Base-by-base conservation (phyloP, 345 rosid species). In the Gynandropsis gynandra region DNA sequence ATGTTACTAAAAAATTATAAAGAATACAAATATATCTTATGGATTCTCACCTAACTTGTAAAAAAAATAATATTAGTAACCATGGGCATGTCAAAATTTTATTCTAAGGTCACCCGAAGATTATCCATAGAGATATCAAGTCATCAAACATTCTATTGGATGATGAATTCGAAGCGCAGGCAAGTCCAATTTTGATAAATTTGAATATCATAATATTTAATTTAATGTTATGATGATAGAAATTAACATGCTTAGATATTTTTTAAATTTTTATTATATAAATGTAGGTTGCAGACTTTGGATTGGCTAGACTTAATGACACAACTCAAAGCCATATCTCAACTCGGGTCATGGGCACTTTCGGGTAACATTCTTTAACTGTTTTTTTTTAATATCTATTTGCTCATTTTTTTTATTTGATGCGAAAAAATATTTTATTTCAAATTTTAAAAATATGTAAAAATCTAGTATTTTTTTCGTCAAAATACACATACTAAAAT, bases 321-420 rank as follows among this genome's bases (percentile, higher is more conserved):
- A 77, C 85, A 5, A 44, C 76, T 10, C 87, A 79, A 49, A 78
- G 90, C 32, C 99, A 93, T 59, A 94, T 93, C 54, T 93, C 99
- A 43, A 93, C 97, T 37, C 74, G 99, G 45, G 97, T 88, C 55
- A 93, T 93, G 99, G 97, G 99, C 20, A 88, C 97, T 59, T 88
- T 88, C 43, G 97, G 94, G 99, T 88, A 73, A 44, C 55, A 7
- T 7, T 52, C 18, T 11, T 39, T 39, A 1, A 16, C 1, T 8
- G 5, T 4, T 17, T 48, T 14, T 34, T 12, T 36, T 33, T 11
- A 0, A 32, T 4, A 32, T 16, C 17, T 7, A 24, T 5, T 24
- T 24, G 29, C 5, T 2, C 4, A 2, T 5, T 24, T 24, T 24
- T 24, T 24, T 24, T 24, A 18, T 44, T 44, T 44, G 43, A 42